Percentiles rank a stretch among this genome's conserved stretches.
phyloP scores from a whole-genome alignment of 257 asterid genomes.

The Solanum chiquidenum region DNA sequence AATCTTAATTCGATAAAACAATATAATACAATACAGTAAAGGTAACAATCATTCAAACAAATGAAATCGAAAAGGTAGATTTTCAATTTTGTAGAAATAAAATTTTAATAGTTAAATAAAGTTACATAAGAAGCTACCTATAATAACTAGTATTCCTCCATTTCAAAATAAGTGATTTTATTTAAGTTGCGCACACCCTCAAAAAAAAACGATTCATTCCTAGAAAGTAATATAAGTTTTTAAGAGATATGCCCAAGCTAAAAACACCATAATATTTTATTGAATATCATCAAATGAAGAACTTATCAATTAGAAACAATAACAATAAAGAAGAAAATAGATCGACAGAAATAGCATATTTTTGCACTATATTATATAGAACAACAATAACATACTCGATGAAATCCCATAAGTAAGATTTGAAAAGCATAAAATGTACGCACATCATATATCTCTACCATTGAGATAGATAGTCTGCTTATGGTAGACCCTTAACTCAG shows the following conservation, averaged over 20 bases:
- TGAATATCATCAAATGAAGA: background rate
- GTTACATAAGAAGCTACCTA: background rate
- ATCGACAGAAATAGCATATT: background rate
- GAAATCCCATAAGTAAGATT: fast-evolving
- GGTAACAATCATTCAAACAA: background rate
- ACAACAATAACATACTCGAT: background rate
- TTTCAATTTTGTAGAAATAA: background rate
- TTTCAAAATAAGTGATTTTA: too few relatives aligned
- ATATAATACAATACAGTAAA: too few relatives aligned
- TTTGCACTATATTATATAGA: background rate
- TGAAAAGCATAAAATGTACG: fast-evolving
- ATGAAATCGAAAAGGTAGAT: background rate
- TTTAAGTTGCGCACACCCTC: background rate
- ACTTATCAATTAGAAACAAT: background rate
- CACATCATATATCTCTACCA: fast-evolving
- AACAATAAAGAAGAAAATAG: background rate
- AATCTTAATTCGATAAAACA: too few relatives aligned
- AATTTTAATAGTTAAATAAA: background rate
- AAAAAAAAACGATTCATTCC: background rate
- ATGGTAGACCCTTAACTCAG: background rate
- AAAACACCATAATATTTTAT: too few relatives aligned
- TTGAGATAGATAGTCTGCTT: background rate
- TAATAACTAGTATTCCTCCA: background rate
- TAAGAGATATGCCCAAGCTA: fast-evolving
- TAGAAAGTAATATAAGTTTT: background rate